Evolutionary conservation across 768 basidiomycete species (phyloP).

Genomic region (Nevesoporus exiguus): DNA sequence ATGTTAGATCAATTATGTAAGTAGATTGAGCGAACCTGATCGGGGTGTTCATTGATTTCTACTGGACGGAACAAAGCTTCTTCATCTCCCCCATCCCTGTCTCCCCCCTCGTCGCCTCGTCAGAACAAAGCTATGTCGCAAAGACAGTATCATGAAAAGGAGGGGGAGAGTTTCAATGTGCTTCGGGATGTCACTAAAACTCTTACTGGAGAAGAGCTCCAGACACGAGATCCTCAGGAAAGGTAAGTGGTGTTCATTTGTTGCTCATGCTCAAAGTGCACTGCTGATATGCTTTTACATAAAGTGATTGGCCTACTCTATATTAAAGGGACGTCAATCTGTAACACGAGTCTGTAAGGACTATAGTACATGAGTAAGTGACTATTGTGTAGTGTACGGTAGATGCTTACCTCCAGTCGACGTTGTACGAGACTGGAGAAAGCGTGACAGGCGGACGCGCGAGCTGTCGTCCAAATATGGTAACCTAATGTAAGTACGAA

Average conservation of each 20-base stretch:
- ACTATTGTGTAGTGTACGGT: no score
- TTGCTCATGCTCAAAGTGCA: neutral
- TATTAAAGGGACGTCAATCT: no score
- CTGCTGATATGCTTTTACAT: neutral
- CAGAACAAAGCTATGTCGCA: slow-evolving; percentile 16
- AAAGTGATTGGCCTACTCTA: slow-evolving; percentile 13
- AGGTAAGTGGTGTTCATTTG: slow-evolving; percentile 6
- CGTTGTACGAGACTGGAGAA: no score
- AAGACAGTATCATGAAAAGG: slow-evolving; percentile 23
- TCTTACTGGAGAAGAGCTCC: slow-evolving; percentile 9
- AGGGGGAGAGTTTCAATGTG: slow-evolving; percentile 13
- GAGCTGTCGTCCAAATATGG: no score
- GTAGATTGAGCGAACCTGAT: neutral
- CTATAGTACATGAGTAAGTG: no score
- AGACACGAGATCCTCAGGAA: slow-evolving; percentile 19
- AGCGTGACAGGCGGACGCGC: no score
- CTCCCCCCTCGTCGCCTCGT: neutral
- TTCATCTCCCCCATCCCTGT: neutral
- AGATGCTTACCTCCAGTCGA: no score
- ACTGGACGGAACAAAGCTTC: neutral
- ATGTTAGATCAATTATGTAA: neutral
- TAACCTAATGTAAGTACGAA: no score
- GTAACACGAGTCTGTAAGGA: no score
- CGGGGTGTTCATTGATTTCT: neutral
- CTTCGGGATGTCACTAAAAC: slow-evolving; percentile 17